Base-by-base conservation (phyloP, 163 green algal species). In the Scenedesmus sp. region DNA sequence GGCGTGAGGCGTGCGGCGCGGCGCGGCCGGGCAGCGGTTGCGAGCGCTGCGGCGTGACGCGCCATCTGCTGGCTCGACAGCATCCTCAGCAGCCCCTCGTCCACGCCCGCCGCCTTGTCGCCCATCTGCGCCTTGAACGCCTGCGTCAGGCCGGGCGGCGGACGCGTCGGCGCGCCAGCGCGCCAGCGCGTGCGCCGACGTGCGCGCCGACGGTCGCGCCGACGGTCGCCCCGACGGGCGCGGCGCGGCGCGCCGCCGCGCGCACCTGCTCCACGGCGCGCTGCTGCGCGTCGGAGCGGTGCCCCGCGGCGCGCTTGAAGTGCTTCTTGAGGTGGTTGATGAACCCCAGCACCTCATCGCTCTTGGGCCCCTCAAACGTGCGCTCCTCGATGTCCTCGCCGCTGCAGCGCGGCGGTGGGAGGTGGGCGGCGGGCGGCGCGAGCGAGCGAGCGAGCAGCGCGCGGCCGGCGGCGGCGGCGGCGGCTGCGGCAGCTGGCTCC, bases 301-400 rank as follows among this genome's bases (percentile, higher is more conserved):
- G 56, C 9, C 56, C 56, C 28, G 36, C 56, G 22, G 56, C 56
- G 15, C 13, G 56, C 26, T 64, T 64, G 10, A 77, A 58, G 47
- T 69, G 62, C 33, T 64, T 75, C 80, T 94, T 92, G 2, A 91
- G 26, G 11, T 33, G 24, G 57, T 94, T 85, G 15, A 91, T 66
- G n/a, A 94, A 77, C 33, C 82, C 86, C 65, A 90, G 82, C 3
- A 93, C 75, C 18, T 86, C 89, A 58, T 90, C 80, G 20, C 71
- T 80, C 15, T 79, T 45, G 0, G 26, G 28, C 4, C 84, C 80
- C 13, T 78, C 50, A 9, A 92, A 63, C 18, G 70, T 60, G 28
- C 81, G 81, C 73, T 96, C 82, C 60, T 91, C 47, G 22, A 95
- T 75, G 14, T 81, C 58, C 60, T 94, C 81, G 6, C 77, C 65